These are phyloP conservation scores for Cystofilobasidium capitatum DNA, from an alignment of 768 basidiomycete species.

Conservation along the genomic window DNA sequence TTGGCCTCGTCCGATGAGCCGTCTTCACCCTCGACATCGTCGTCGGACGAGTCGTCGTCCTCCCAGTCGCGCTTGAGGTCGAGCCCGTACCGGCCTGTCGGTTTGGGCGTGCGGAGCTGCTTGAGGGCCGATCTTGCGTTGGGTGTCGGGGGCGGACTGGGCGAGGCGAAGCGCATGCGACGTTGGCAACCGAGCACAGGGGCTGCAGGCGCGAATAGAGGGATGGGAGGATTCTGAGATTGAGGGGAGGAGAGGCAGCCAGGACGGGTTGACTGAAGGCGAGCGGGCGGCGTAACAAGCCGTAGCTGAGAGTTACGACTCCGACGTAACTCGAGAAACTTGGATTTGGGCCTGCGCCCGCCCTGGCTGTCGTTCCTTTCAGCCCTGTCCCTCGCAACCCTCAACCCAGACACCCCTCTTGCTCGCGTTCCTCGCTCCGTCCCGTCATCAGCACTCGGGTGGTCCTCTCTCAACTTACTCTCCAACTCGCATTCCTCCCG, in stretches of 20 bases:
- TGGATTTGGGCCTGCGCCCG: too few relatives aligned
- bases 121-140: not conserved
- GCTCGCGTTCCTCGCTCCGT: too few relatives aligned
- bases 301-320: too few relatives aligned
- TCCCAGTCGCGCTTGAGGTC: slow-evolving; percentile 7
- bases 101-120: not conserved
- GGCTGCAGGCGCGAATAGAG: not conserved
- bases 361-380: too few relatives aligned
- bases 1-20: not conserved
- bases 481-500: not conserved
- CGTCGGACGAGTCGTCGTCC: not conserved
- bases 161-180: slow-evolving; percentile 6
- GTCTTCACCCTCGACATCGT: not conserved
- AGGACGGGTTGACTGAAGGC: too few relatives aligned
- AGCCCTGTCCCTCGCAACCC: not conserved
- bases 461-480: not conserved
- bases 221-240: not conserved
- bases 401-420: not conserved
- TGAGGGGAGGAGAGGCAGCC: too few relatives aligned
- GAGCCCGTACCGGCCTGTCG: not conserved
- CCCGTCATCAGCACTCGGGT: not conserved
- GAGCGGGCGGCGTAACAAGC: too few relatives aligned
- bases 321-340: too few relatives aligned
- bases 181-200: too few relatives aligned
- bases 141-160: not conserved